Evolutionary conservation across 2,329 filamentous ascomycete species (phyloP).

Genomic region (Lachnellula subtilissima): DNA sequence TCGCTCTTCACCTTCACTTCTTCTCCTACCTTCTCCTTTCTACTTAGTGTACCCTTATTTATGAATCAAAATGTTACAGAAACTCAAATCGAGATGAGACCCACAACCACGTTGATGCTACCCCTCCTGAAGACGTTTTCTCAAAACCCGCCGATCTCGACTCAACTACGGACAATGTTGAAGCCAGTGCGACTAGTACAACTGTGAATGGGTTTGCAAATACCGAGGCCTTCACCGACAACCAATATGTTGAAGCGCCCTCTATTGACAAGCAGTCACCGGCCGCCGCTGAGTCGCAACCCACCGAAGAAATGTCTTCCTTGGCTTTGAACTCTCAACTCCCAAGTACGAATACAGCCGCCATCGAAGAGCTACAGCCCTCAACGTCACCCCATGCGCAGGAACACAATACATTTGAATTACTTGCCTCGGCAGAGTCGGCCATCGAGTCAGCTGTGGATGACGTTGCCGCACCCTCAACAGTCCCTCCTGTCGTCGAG

Average conservation of each 20-base stretch:
- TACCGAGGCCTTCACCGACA: slow-evolving; percentile 24
- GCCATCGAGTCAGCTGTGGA: slow-evolving; percentile 24
- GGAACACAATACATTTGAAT: slow-evolving; percentile 3
- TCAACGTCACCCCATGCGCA: slow-evolving; percentile 13
- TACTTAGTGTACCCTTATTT: slow-evolving; percentile 30
- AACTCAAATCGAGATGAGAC: slow-evolving; percentile 27
- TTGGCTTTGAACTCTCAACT: slow-evolving; percentile 15
- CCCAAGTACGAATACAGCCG: slow-evolving; percentile 15
- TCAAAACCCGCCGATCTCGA: slow-evolving; percentile 9
- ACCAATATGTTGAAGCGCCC: slow-evolving; percentile 22
- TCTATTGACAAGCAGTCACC: slow-evolving; percentile 3
- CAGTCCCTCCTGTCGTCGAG: slow-evolving; percentile 29
- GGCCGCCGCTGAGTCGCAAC: slow-evolving; percentile 11
- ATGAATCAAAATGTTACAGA: slow-evolving; percentile 31
- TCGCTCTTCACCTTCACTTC: slow-evolving; percentile 1
- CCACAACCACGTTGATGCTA: slow-evolving; percentile 15
- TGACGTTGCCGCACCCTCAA: slow-evolving; percentile 19
- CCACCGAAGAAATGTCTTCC: slow-evolving; percentile 11
- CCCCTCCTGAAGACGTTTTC: slow-evolving; percentile 14
- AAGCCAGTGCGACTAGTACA: slow-evolving; percentile 4
- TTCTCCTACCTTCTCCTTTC: slow-evolving; percentile 23
- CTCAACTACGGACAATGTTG: slow-evolving; percentile 10
- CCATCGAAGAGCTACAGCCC: slow-evolving; percentile 11
- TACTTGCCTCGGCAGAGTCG: slow-evolving; percentile 14
- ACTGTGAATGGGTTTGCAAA: slow-evolving; percentile 24